Base-by-base conservation (phyloP, 495 filamentous ascomycete genomes). In the Lasiosphaeria hispida region DNA sequence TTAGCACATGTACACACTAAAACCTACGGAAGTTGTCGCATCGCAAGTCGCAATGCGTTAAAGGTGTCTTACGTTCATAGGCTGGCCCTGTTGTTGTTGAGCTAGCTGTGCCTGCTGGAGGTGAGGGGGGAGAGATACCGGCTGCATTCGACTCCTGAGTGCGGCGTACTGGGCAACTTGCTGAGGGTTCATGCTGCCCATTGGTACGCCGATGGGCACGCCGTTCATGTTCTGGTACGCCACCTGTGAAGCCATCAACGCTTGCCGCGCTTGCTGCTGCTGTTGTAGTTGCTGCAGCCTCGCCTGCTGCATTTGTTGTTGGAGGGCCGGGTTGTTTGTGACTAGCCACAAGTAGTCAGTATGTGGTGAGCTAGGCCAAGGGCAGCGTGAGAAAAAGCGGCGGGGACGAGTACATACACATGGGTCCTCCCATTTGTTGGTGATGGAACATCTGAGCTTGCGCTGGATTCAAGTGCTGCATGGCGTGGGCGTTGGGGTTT, bases 381-480 rank as follows among this genome's bases (percentile, higher is more conserved):
- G 33, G 9, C 7, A 10, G 30, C 8, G 40, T 33, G 13, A 6
- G 10, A 53, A n/a, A 19, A 43, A 19, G 30, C 15, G 42, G 5
- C 10, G 23, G 39, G 7, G n/a, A 11, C 14, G 18, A 14, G 37
- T 10, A 63, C 67, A 39, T 66, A 65, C 67, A 62, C 51, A 65
- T 68, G 37, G 55, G 47, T 10, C 19, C 35, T 36, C 56, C 59
- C 53, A 63, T 64, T 59, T 81, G 82, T 40, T 77, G 82, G 41
- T 82, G 82, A 61, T 85, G 84, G 60, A 85, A 83, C 66, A 89
- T 72, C 58, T 87, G 85, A 54, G 77, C 77, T 62, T 87, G 83
- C 30, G 79, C 77, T 7, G 88, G 90, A 58, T 77, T 90, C 53
- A 96, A 74, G 65, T 96, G 91, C 47, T 86, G 86, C 60, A 96